Evolutionary conservation across 78 protist genomes (phyloP).

Genomic region (Abeoforma whisleri): DNA sequence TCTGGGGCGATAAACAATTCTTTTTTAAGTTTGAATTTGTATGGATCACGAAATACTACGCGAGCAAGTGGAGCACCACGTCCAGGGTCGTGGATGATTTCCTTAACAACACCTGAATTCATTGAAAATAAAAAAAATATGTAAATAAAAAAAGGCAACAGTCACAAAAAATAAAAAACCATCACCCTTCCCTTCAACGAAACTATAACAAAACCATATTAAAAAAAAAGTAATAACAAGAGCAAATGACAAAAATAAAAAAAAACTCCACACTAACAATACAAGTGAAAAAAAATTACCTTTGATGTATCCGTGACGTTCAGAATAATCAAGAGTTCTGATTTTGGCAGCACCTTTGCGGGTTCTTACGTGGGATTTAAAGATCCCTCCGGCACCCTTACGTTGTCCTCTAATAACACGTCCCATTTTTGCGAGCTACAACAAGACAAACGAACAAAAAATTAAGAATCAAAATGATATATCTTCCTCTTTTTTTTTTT

Average conservation of each 20-base stretch:
- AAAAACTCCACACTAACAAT: constrained; percentile 29
- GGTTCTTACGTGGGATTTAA: constrained; percentile 70
- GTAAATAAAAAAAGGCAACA: too few species aligned
- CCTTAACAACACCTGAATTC: constrained; percentile 60
- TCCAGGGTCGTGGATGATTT: constrained; percentile 98
- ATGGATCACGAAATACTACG: constrained; percentile 81
- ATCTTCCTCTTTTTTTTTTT: too few species aligned
- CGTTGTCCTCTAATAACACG: constrained; percentile 51
- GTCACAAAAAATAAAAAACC: too few species aligned
- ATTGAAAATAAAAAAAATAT: too few species aligned
- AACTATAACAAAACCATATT: background rate
- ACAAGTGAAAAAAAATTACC: constrained; percentile 27
- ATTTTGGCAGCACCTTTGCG: constrained; percentile 88
- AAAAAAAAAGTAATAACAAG: background rate
- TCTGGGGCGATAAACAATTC: constrained; percentile 91
- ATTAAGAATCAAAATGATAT: too few species aligned
- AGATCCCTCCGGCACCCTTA: constrained; percentile 47
- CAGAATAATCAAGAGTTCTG: constrained; percentile 91
- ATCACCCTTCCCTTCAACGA: too few species aligned
- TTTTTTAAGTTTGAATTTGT: constrained; percentile 62
- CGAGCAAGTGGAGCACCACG: constrained; percentile 98
- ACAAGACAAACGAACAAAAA: too few species aligned
- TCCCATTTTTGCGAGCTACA: constrained; percentile 34
- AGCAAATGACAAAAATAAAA: background rate
- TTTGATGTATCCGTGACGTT: constrained; percentile 89